These are phyloP conservation scores for Nemania diffusa DNA, from an alignment of 2,329 filamentous ascomycete species.

Conservation along the genomic window DNA sequence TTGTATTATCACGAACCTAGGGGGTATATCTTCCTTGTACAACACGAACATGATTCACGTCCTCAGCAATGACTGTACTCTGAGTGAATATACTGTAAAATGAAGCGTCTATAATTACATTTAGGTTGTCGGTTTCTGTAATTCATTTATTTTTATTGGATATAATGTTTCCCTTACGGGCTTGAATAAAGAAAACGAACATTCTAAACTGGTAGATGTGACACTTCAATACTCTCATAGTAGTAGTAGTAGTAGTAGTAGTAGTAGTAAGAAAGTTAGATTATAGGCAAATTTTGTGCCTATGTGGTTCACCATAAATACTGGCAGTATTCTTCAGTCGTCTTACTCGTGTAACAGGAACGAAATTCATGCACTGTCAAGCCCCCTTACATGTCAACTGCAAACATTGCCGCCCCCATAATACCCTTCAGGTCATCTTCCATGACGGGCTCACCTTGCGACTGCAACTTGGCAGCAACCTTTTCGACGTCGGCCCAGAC, in stretches of 20 bases:
- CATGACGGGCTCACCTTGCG: conserved; percentile 61
- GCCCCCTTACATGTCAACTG: background rate
- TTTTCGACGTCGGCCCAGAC: conserved; percentile 85
- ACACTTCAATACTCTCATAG: background rate
- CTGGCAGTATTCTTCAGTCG: background rate
- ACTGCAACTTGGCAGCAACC: conserved; percentile 74
- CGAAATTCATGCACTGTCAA: background rate
- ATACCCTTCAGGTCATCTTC: conserved; percentile 61
- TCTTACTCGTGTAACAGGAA: background rate
- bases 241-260: background rate
- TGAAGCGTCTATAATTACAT: background rate
- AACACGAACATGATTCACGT: conserved; percentile 30
- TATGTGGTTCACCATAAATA: background rate
- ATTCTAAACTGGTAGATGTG: background rate
- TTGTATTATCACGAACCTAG: conserved; percentile 25
- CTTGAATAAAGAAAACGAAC: background rate
- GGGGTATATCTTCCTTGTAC: conserved; percentile 23
- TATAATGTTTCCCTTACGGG: background rate
- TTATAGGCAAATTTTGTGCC: too few species aligned
- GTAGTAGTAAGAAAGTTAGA: too few species aligned
- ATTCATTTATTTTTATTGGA: too few species aligned
- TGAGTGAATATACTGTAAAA: background rate
- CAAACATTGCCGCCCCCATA: background rate
- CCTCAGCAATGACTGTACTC: background rate
- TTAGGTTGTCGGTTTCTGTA: background rate